These are phyloP conservation scores for Globisporangium rhizosaccharum DNA, from an alignment of 352 stramenopile genomes.

Conservation along the genomic window DNA sequence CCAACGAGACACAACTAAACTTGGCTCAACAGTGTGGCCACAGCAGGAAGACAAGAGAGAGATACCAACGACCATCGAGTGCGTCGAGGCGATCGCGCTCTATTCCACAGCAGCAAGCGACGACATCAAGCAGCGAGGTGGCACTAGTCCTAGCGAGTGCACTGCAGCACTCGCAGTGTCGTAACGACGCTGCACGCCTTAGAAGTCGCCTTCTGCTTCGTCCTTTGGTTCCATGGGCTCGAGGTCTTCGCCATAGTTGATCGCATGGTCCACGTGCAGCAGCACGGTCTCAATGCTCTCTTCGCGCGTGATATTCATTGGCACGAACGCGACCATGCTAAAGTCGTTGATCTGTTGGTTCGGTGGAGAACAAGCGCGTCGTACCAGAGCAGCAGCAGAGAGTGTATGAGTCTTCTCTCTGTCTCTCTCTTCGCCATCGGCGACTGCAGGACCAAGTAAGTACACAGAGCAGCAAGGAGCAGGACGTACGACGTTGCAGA, in stretches of 20 bases:
- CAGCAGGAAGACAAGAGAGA: no score
- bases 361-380: no score
- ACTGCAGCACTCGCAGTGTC: background rate
- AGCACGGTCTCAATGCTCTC: constrained; percentile 96
- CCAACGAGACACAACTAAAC: no score
- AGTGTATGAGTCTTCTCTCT: background rate
- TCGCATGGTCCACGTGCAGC: constrained; percentile 92
- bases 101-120: no score
- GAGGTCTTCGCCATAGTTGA: constrained; percentile 96
- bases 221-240: constrained; percentile 88
- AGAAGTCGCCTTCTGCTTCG: constrained; percentile 32
- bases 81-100: no score
- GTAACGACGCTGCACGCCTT: background rate
- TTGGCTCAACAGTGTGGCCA: no score
- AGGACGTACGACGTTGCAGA: constrained; percentile 80
- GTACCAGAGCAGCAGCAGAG: no score
- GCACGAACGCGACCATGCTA: constrained; percentile 97
- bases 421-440: no score
- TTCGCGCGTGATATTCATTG: constrained; percentile 96
- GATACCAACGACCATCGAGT: no score
- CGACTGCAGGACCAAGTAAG: background rate
- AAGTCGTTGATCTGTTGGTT: constrained; percentile 89
- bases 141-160: no score
- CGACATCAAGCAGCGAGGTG: no score
- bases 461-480: background rate